phyloP scores from a whole-genome alignment of 1,139 yeast species.

The Hyphopichia pseudoburtonii region DNA sequence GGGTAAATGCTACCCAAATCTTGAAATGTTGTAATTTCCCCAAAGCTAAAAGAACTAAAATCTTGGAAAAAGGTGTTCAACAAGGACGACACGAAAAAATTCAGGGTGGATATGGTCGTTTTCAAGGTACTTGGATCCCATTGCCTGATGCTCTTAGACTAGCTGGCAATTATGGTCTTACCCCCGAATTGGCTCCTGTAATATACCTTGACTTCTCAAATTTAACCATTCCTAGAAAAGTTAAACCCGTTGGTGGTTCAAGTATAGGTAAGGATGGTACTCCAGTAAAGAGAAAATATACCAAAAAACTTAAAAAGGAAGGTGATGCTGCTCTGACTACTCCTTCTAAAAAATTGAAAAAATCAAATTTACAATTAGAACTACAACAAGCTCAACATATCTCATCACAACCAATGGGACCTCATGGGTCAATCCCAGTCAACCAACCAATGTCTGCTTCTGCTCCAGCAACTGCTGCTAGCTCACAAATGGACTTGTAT shows the following conservation, averaged over 20 bases:
- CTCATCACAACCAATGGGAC: not conserved
- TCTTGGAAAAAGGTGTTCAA: conserved; percentile 88
- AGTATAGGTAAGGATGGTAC: conserved; percentile 39
- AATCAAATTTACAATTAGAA: conserved; percentile 19
- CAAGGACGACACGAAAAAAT: conserved; percentile 86
- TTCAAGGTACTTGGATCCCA: conserved; percentile 98
- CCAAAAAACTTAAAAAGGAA: conserved; percentile 35
- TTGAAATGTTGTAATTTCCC: conserved; percentile 93
- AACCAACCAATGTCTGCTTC: too few relatives aligned
- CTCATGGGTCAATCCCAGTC: too few relatives aligned
- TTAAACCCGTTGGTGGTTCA: conserved; percentile 28
- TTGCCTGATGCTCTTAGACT: conserved; percentile 55
- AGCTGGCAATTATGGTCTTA: conserved; percentile 53
- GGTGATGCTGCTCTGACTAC: conserved; percentile 23
- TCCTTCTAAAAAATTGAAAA: conserved; percentile 36
- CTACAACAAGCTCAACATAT: conserved; percentile 15
- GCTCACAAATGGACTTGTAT: conserved; percentile 1
- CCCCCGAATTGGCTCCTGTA: conserved; percentile 57
- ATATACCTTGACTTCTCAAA: conserved; percentile 47
- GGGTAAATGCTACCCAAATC: conserved; percentile 99
- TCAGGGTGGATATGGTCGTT: conserved; percentile 96
- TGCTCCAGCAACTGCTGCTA: too few relatives aligned
- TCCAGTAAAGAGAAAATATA: conserved; percentile 45
- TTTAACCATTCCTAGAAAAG: conserved; percentile 47
- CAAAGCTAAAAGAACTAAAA: conserved; percentile 89